Evolutionary conservation across 1,284 basidiomycete species (phyloP), one percentile per base, ranked within the genome.

Genomic region (Trichosporon ovoides): DNA sequence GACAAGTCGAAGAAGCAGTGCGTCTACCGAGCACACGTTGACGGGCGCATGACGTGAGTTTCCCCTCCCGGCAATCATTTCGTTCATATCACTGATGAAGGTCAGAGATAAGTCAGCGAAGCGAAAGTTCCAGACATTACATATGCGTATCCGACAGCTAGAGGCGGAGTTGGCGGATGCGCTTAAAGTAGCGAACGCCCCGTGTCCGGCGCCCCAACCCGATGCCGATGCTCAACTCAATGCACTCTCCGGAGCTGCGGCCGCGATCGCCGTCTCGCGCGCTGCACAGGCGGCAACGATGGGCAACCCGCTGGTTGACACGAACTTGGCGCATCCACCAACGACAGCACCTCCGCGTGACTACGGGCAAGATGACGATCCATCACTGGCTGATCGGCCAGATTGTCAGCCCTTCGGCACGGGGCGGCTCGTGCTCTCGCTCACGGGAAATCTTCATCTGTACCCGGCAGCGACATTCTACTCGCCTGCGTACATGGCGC

Each of bases 381-480:
- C 19, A n/a, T 48, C 51, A 34, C 38, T 34, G 43, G 46, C 24
- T 2, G 43, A 48, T 12, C 43, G 43, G 9, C 34, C 52, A 2
- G 51, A 48, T 14, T 38, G 31, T 31, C 51, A 53, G 33, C 65
- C 65, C 14, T 66, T 65, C 20, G 59, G 61, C 13, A 65, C 63
- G 0, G 65, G 65, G 0, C 55, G 63, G 5, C 51, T 64, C 22
- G 61, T 65, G 13, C 57, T 66, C 2, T 59, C 63, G 1, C 56
- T 54, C 7, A 63, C 60, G 1, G 65, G 65, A 19, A 63, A 61
- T 33, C 57, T 66, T 6, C 65, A 66, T 46, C 63, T 66, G 12
- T 62, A 52, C 33, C 63, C 65, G 1, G 59, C 60, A 2, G 63
- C 65, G 12, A 66, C 65, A 14, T 66, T 66, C 57, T 66, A 66